phyloP scores from a whole-genome alignment of 1,284 basidiomycete species.

The Apiotrichum akiyoshidainum region DNA sequence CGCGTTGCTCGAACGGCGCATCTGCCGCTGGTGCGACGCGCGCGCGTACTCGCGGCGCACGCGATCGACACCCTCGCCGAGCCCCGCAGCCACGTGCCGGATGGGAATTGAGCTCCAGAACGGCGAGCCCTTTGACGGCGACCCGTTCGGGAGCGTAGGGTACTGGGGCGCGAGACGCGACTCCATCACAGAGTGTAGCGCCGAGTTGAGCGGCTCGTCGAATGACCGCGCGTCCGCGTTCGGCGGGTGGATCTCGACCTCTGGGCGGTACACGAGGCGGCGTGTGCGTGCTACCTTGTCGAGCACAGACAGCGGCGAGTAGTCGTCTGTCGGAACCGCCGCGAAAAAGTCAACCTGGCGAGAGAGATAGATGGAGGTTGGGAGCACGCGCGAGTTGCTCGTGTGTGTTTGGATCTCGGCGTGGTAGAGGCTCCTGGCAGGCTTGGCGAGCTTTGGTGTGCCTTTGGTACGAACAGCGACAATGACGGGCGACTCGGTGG shows the following conservation, averaged over 20 bases:
- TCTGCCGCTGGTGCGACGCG: slow-evolving; percentile 23
- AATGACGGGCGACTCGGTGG: slow-evolving; percentile 34
- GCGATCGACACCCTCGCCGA: slow-evolving; percentile 42
- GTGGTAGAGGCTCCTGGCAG: slow-evolving; percentile 59
- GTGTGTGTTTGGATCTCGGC: slow-evolving; percentile 75
- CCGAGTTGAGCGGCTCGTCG: slow-evolving; percentile 70
- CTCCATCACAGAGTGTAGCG: slow-evolving; percentile 65
- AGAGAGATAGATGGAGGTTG: slow-evolving; percentile 70
- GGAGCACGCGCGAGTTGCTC: slow-evolving; percentile 59
- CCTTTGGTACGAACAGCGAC: neutral
- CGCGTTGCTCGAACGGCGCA: slow-evolving; percentile 21
- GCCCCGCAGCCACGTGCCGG: slow-evolving; percentile 36
- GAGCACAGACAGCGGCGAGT: slow-evolving; percentile 66
- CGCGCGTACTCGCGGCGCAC: slow-evolving; percentile 41
- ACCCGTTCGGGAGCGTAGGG: slow-evolving; percentile 74
- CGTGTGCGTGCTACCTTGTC: slow-evolving; percentile 61
- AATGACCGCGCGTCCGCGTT: slow-evolving; percentile 55
- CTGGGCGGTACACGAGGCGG: slow-evolving; percentile 66
- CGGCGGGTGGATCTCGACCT: slow-evolving; percentile 60
- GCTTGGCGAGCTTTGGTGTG: slow-evolving; percentile 43
- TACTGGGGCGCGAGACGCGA: slow-evolving; percentile 56
- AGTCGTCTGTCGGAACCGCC: slow-evolving; percentile 68
- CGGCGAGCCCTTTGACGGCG: slow-evolving; percentile 28
- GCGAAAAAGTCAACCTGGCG: slow-evolving; percentile 76
- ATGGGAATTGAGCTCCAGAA: slow-evolving; percentile 43